Conservation (phyloP, 495 filamentous ascomycete genomes). For the Hyaloscypha variabilis region DNA sequence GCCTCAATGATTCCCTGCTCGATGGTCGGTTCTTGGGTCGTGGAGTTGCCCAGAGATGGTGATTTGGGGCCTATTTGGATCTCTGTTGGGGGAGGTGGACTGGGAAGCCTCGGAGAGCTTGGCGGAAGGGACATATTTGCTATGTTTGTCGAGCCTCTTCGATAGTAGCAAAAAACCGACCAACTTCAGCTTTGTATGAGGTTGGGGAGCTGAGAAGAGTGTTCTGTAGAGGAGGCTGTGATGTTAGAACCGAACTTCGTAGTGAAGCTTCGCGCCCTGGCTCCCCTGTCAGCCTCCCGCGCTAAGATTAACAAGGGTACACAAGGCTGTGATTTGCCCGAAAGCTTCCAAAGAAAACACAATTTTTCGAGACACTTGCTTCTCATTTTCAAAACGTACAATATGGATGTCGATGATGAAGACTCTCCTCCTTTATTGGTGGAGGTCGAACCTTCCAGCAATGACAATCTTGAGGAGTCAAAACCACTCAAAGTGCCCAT, state of each 20-base stretch:
- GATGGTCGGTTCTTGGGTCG: slow-evolving; percentile 58
- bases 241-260: neutral
- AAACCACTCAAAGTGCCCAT: slow-evolving; percentile 73
- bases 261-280: neutral
- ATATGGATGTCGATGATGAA: slow-evolving; percentile 62
- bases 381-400: neutral
- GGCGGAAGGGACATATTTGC: slow-evolving; percentile 62
- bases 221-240: neutral
- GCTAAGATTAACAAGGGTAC: slow-evolving; percentile 2
- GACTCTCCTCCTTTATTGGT: slow-evolving; percentile 77
- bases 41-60: slow-evolving; percentile 62
- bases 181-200: neutral
- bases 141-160: neutral
- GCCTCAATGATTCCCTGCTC: slow-evolving; percentile 57
- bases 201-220: neutral
- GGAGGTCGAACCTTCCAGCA: slow-evolving; percentile 45
- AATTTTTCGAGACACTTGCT: neutral
- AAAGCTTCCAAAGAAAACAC: neutral
- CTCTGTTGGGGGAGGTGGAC: slow-evolving; percentile 86
- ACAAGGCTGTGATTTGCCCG: slow-evolving; percentile 2
- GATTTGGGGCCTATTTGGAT: slow-evolving; percentile 87
- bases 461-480: slow-evolving; percentile 42
- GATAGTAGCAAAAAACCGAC: neutral
- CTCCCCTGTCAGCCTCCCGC: neutral
- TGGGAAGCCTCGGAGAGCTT: slow-evolving; percentile 84